Conservation (phyloP, 352 stramenopile species). For the Phytophthora ohioensis region DNA sequence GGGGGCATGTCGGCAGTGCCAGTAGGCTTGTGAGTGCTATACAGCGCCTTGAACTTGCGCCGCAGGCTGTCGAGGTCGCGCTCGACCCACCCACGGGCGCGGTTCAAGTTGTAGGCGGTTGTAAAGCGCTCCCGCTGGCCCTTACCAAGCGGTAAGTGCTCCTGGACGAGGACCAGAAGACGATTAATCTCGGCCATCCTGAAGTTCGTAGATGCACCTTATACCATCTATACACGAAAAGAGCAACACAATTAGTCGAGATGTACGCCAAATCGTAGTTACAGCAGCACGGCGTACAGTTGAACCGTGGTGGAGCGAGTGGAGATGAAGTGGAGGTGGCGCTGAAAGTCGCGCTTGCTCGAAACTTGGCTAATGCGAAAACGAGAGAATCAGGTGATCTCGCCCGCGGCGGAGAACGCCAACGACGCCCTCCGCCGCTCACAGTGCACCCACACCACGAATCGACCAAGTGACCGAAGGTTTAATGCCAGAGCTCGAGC, state of each 20-base stretch:
- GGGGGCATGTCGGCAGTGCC: too few species aligned
- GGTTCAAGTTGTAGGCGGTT: too few species aligned
- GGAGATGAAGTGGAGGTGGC: neutral
- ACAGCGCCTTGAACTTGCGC: too few species aligned
- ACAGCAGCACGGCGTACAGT: neutral
- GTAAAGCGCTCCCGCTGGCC: too few species aligned
- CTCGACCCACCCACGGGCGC: too few species aligned
- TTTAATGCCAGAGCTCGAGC: neutral
- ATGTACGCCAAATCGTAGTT: neutral
- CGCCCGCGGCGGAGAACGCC: too few species aligned
- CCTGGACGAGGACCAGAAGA: neutral
- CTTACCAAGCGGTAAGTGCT: neutral
- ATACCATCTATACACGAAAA: too few species aligned
- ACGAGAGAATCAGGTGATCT: neutral
- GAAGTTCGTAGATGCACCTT: neutral
- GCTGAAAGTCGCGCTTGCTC: neutral
- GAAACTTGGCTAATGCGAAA: neutral
- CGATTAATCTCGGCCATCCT: neutral
- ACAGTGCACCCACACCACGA: neutral
- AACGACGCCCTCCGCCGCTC: too few species aligned
- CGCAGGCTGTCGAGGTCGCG: too few species aligned
- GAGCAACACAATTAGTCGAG: too few species aligned
- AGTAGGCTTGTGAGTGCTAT: too few species aligned
- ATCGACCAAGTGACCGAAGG: too few species aligned
- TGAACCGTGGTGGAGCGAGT: neutral